Percentiles rank a stretch among this genome's conserved stretches.
Evolutionary conservation across 352 stramenopile genomes (phyloP).

Genomic region (Hyaloperonospora brassicae): DNA sequence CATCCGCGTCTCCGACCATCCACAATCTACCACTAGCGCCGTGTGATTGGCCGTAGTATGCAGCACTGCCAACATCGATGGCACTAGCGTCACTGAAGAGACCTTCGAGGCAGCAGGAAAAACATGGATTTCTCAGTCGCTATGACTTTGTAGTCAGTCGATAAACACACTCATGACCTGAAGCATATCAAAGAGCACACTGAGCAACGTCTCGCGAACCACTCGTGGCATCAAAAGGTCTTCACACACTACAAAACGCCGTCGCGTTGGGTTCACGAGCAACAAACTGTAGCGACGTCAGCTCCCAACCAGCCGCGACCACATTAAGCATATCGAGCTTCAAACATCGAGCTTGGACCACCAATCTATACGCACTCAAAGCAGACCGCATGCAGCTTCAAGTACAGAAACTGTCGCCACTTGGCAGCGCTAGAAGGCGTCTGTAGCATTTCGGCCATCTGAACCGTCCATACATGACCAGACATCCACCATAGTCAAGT

Average conservation of each 20-base stretch:
- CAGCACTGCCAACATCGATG: conserved; percentile 49
- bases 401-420: conserved; percentile 45
- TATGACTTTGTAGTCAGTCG: background rate
- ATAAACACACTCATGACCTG: conserved; percentile 27
- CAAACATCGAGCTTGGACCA: background rate
- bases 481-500: background rate
- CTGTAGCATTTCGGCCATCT: conserved; percentile 53
- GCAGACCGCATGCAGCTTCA: conserved; percentile 51
- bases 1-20: conserved; percentile 62
- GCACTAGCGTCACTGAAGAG: conserved; percentile 57
- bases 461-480: background rate
- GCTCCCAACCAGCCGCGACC: background rate
- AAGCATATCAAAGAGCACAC: conserved; percentile 52
- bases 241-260: conserved; percentile 72
- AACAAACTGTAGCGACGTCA: conserved; percentile 33
- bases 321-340: too few species aligned
- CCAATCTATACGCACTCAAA: conserved; percentile 54
- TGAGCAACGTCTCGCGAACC: conserved; percentile 56
- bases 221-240: conserved; percentile 56
- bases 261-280: conserved; percentile 64
- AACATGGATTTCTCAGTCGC: conserved; percentile 4
- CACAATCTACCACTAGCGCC: conserved; percentile 71
- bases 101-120: conserved; percentile 18
- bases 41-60: conserved; percentile 72
- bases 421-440: conserved; percentile 25